Evolutionary conservation across 1,139 yeast species (phyloP).

Genomic region (Candida sanyaensis): DNA sequence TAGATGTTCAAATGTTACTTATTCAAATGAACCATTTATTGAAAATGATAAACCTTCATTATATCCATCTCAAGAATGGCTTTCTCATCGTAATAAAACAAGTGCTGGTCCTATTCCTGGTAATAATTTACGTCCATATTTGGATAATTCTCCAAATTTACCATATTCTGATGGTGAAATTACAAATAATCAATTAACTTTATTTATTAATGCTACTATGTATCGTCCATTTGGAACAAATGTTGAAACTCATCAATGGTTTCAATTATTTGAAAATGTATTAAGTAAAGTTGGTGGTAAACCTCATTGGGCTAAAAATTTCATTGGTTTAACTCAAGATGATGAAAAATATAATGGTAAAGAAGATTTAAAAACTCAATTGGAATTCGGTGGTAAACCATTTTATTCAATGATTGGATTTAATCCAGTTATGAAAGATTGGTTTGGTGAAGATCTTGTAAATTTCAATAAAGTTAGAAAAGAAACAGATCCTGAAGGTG

Average conservation of each 20-base stretch:
- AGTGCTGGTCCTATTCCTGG: conserved; percentile 80
- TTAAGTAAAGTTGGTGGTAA: conserved; percentile 81
- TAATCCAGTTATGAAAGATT: conserved; percentile 62
- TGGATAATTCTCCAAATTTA: conserved; percentile 76
- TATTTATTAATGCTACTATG: conserved; percentile 92
- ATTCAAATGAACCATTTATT: conserved; percentile 40
- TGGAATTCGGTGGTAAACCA: conserved; percentile 43
- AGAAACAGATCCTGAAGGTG: conserved; percentile 76
- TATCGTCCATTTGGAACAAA: conserved; percentile 85
- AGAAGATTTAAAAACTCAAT: conserved; percentile 36
- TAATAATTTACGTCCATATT: conserved; percentile 73
- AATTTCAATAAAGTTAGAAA: conserved; percentile 62
- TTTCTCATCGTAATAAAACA: conserved; percentile 34
- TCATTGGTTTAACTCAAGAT: conserved; percentile 57
- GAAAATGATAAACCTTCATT: conserved; percentile 48
- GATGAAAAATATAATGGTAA: conserved; percentile 25
- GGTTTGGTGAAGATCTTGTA: conserved; percentile 77
- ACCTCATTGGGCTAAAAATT: conserved; percentile 99
- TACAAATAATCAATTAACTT: conserved; percentile 77
- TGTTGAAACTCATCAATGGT: conserved; percentile 82
- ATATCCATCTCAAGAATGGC: conserved; percentile 45
- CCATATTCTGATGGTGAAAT: conserved; percentile 55
- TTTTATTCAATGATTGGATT: conserved; percentile 86
- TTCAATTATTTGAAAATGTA: conserved; percentile 74
- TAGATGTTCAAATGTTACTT: conserved; percentile 86